Percentiles rank a stretch among this genome's conserved stretches.
Conservation (phyloP, 2,329 filamentous ascomycete species). For the Paraphaeosphaeria minitans region DNA sequence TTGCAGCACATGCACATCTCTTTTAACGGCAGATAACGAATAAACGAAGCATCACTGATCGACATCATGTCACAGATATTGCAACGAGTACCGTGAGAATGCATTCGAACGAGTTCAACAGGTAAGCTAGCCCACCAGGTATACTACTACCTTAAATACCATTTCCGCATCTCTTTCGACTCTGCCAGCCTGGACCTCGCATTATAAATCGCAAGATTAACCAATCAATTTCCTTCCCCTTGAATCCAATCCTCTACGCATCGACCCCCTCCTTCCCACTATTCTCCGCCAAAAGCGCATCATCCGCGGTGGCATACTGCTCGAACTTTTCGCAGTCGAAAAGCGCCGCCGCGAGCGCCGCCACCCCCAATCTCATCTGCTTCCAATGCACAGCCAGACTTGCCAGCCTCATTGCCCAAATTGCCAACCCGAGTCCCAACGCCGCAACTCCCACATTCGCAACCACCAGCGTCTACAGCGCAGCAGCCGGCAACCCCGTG, state of each 20-base stretch:
- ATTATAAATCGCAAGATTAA: slow-evolving; percentile 8
- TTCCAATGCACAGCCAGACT: slow-evolving; percentile 18
- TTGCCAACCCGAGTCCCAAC: slow-evolving; percentile 13
- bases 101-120: not conserved
- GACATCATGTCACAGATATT: not conserved
- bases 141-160: slow-evolving; percentile 7
- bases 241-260: slow-evolving; percentile 7
- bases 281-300: slow-evolving; percentile 10
- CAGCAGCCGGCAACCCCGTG: slow-evolving; percentile 17
- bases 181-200: not conserved
- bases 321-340: slow-evolving; percentile 17
- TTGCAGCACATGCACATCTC: too few species aligned
- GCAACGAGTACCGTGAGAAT: not conserved
- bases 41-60: not conserved
- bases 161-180: not conserved
- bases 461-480: slow-evolving; percentile 22
- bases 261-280: not conserved
- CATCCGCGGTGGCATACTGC: slow-evolving; percentile 1
- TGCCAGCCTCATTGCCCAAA: slow-evolving; percentile 13
- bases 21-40: not conserved
- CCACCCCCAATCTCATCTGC: slow-evolving; percentile 15
- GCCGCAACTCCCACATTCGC: slow-evolving; percentile 17
- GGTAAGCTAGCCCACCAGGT: not conserved
- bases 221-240: slow-evolving; percentile 4
- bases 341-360: slow-evolving; percentile 18